These are phyloP conservation scores for Hypoxylon fragiforme DNA, from an alignment of 495 filamentous ascomycete genomes.

Conservation along the genomic window DNA sequence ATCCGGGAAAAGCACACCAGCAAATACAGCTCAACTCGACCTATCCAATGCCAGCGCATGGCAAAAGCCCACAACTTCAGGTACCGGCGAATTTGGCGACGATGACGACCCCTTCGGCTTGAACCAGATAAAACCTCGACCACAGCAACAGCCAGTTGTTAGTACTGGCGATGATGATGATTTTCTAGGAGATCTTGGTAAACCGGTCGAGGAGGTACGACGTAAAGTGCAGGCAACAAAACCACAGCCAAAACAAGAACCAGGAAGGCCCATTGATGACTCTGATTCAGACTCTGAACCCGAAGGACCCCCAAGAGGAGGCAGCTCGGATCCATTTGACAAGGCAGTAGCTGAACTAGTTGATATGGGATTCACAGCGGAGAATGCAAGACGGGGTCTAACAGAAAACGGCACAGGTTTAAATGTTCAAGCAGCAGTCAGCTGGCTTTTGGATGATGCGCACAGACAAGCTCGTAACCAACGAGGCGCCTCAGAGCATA, in stretches of 20 bases:
- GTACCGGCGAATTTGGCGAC: conserved; percentile 40
- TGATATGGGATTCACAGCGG: conserved; percentile 90
- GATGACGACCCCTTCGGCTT: conserved; percentile 92
- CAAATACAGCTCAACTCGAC: conserved; percentile 27
- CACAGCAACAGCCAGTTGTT: conserved; percentile 38
- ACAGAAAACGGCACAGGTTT: conserved; percentile 75
- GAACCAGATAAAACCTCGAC: conserved; percentile 54
- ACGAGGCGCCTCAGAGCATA: conserved; percentile 27
- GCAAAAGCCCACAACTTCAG: conserved; percentile 17
- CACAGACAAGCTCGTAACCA: conserved; percentile 65
- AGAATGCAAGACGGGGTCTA: conserved; percentile 77
- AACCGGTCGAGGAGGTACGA: conserved; percentile 79
- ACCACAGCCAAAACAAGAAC: conserved; percentile 46
- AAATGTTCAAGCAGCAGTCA: conserved; percentile 85
- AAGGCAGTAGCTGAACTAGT: conserved; percentile 85
- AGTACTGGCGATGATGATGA: conserved; percentile 83
- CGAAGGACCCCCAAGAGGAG: conserved; percentile 33
- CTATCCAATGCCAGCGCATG: conserved; percentile 37
- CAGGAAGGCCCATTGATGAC: conserved; percentile 50
- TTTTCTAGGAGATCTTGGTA: conserved; percentile 82
- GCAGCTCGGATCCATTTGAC: conserved; percentile 65
- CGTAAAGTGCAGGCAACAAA: conserved; percentile 45
- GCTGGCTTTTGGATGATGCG: conserved; percentile 87
- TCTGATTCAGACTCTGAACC: conserved; percentile 48
- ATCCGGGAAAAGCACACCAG: conserved; percentile 33